A percentile compares a stretch with the other conserved stretches of the same genome.
Evolutionary conservation across 345 rosid species (phyloP).

Genomic region (Punica granatum): DNA sequence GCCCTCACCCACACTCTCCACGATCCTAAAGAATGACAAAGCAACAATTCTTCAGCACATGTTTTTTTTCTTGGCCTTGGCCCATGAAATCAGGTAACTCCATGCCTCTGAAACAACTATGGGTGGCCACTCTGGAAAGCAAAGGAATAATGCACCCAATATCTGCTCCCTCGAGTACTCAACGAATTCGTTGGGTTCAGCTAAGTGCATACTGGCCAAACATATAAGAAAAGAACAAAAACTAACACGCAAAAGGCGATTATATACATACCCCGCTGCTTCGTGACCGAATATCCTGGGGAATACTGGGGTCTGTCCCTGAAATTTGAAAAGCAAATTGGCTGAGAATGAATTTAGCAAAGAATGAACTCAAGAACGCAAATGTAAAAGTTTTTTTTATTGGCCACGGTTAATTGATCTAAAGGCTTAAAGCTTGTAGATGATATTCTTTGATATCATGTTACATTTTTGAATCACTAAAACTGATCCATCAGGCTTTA

Average conservation of each 20-base stretch:
- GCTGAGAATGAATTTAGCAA: neutral
- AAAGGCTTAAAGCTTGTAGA: neutral
- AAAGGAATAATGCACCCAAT: neutral
- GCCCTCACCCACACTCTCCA: slow-evolving; percentile 35
- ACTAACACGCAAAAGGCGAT: neutral
- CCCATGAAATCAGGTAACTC: neutral
- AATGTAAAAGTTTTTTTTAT: neutral
- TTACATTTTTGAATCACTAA: no score
- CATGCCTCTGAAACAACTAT: neutral
- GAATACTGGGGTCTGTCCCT: slow-evolving; percentile 34
- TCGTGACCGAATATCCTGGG: slow-evolving; percentile 37
- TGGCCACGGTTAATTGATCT: neutral
- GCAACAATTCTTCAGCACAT: neutral
- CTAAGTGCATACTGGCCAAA: no score
- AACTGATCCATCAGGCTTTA: neutral
- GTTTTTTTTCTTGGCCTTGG: neutral
- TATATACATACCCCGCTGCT: slow-evolving; percentile 27
- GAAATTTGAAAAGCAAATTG: neutral
- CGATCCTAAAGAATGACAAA: slow-evolving; percentile 18
- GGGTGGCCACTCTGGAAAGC: neutral
- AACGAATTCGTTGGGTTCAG: no score
- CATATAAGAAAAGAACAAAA: no score
- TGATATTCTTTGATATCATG: no score
- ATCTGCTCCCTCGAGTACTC: no score
- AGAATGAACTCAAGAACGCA: neutral